These are phyloP conservation scores for Xylaria sp. DNA, from an alignment of 2,329 filamentous ascomycete genomes.

Conservation along the genomic window DNA sequence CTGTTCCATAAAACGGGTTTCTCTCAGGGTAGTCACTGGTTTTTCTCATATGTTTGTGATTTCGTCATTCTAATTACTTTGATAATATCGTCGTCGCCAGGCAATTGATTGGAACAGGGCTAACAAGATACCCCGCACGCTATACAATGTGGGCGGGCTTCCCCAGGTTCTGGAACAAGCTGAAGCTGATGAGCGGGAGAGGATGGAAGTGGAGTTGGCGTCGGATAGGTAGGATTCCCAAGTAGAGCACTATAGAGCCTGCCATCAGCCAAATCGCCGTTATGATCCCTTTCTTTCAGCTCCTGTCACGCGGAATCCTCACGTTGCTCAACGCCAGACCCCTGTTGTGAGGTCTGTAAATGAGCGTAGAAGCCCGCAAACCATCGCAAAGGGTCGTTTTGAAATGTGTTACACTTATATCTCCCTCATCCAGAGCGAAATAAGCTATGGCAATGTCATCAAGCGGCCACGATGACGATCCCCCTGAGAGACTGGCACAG, in stretches of 20 bases:
- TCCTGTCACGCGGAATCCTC: constrained; percentile 32
- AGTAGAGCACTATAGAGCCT: constrained; percentile 30
- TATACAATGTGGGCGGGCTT: constrained; percentile 31
- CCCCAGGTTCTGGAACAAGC: constrained; percentile 38
- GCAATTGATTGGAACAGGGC: constrained; percentile 11
- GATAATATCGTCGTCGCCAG: neutral
- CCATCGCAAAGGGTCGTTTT: constrained; percentile 21
- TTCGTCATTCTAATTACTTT: neutral
- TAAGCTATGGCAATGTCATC: constrained; percentile 37
- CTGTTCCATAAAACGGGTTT: neutral
- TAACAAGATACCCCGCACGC: constrained; percentile 33
- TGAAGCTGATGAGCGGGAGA: constrained; percentile 35
- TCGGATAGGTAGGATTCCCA: constrained; percentile 32
- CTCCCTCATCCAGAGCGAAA: constrained; percentile 28
- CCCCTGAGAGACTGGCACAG: constrained; percentile 31
- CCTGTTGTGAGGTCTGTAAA: constrained; percentile 26
- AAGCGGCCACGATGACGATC: constrained; percentile 41
- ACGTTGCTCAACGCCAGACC: constrained; percentile 30
- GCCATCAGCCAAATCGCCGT: constrained; percentile 29
- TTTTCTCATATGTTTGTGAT: neutral
- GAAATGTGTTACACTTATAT: constrained; percentile 34
- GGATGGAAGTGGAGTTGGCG: constrained; percentile 38
- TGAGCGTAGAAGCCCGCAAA: constrained; percentile 28
- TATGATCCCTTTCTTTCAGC: constrained; percentile 23
- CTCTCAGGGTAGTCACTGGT: neutral